Percentiles rank a stretch among this genome's conserved stretches.
Conservation (phyloP, 2,329 filamentous ascomycete species). For the Ascochyta lentis region DNA sequence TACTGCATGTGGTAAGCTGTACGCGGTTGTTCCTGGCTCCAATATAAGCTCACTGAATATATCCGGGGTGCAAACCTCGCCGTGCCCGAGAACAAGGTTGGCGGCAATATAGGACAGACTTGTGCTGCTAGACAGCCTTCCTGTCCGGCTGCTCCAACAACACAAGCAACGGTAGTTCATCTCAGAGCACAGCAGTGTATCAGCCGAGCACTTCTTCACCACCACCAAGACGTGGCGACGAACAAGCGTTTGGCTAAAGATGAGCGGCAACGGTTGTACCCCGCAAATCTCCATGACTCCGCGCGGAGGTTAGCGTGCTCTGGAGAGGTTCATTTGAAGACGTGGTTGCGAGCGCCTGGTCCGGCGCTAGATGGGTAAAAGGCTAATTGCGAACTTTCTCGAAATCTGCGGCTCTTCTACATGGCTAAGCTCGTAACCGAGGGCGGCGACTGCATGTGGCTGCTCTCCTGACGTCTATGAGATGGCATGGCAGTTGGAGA, state of each 20-base stretch:
- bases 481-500: not conserved
- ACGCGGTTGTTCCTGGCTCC: constrained; percentile 8
- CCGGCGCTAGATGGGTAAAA: constrained; percentile 10
- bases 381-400: constrained; percentile 13
- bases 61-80: not conserved
- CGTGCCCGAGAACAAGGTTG: not conserved
- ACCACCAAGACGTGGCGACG: not conserved
- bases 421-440: constrained; percentile 8
- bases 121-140: not conserved
- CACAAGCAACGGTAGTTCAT: not conserved
- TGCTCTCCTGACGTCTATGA: constrained; percentile 6
- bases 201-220: not conserved
- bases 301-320: constrained; percentile 10
- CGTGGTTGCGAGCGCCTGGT: not conserved
- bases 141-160: not conserved
- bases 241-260: constrained; percentile 6
- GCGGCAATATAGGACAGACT: not conserved
- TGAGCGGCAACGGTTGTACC: constrained; percentile 1
- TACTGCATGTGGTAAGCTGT: constrained; percentile 2
- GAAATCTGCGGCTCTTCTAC: constrained; percentile 11
- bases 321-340: not conserved
- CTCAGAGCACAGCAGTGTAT: not conserved
- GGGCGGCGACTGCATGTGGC: not conserved
- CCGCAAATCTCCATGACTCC: constrained; percentile 11
- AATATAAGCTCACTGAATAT: not conserved